Base-by-base conservation (phyloP, 2,329 filamentous ascomycete species). In the Diplodia mutila region DNA sequence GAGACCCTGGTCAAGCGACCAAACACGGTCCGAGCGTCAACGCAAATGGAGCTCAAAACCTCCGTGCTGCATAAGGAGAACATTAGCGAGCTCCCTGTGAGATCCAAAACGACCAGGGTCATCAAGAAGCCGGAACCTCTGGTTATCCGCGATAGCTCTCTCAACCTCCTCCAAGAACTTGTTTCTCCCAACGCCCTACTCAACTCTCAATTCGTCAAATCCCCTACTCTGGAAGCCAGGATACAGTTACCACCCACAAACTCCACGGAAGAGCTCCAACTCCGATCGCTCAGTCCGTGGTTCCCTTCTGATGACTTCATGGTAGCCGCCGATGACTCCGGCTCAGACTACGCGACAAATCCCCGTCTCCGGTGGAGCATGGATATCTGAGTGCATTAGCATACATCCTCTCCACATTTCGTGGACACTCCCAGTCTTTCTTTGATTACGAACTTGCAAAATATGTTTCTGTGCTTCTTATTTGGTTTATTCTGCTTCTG, bases 311-410 rank as follows among this genome's bases (percentile, higher is more conserved):
- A 74, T 18, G 69, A 70, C 34, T 34, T 65, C 12, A 69, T 69
- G 27, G 63, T 69, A 9, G 70, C 71, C 42, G 72, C 66, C 9
- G 65, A 70, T 14, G 70, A 71, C 9, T 74, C 75, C 0, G 74
- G 76, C 32, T 78, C 79, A 64, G 79, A 80, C 67, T 72, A 76
- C 69, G 74, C 18, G 68, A 70, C 65, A 18, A 79, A 81, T 69
- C 76, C 78, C 1, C 72, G 73, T 49, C 73, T 79, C 69, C 69
- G 80, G 66, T 81, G 79, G 79, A 81, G 76, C 69, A 80, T 82
- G 61, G 80, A 82, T 67, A 78, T 82, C 65, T 82, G 68, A 73
- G 65, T 71, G 61, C 65, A 23, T 18, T 59, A 51, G 32, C 46
- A 37, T 8, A 14, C n/a, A 63, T 7, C 12, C 16, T 32, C 2